Base-by-base conservation (phyloP, 2,329 filamentous ascomycete species). In the Pseudogymnoascus sp. region DNA sequence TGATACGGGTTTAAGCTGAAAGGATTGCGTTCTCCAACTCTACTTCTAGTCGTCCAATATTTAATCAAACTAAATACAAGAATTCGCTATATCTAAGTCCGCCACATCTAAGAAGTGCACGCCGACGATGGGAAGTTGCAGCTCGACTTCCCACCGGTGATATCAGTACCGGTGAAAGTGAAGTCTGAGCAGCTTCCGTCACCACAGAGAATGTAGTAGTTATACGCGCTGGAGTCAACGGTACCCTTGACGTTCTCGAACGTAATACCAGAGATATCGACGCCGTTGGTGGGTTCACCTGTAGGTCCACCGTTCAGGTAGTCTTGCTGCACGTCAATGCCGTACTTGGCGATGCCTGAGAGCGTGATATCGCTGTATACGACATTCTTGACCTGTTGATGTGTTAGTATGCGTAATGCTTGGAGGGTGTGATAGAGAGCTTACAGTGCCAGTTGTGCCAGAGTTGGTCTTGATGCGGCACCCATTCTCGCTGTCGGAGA, bases 281-380 rank as follows among this genome's bases (percentile, higher is more conserved):
- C 74, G 2, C 74, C 74, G 58, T 74, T 75, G 1, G 71, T 71
- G 5, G 75, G 71, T 8, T 64, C 63, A 1, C 74, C 75, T 6
- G 71, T 75, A 4, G 74, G 68, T 3, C 74, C 74, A 11, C 75
- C 79, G 64, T 81, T 81, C 60, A 78, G 66, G 66, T 83, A 84
- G 69, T 84, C 80, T 73, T 86, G 83, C 70, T 84, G 74, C 62
- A 86, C 78, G 58, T 84, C 74, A 62, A 85, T 78, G 47, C 79
- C 81, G 68, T 84, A 82, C 20, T 77, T 72, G 59, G 77, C 70
- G 67, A 83, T 83, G 41, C 71, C 70, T 39, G 72, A 75, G 1
- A 84, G 73, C 1, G 73, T 75, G 70, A 85, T 84, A 64, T 75
- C 73, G 39, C 72, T 74, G 74, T 82, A 85, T 1, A 77, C 82